A percentile compares a stretch with the other conserved stretches of the same genome.
phyloP scores from a whole-genome alignment of 73 alveolate species.

The Tetrahymena malaccensis region DNA sequence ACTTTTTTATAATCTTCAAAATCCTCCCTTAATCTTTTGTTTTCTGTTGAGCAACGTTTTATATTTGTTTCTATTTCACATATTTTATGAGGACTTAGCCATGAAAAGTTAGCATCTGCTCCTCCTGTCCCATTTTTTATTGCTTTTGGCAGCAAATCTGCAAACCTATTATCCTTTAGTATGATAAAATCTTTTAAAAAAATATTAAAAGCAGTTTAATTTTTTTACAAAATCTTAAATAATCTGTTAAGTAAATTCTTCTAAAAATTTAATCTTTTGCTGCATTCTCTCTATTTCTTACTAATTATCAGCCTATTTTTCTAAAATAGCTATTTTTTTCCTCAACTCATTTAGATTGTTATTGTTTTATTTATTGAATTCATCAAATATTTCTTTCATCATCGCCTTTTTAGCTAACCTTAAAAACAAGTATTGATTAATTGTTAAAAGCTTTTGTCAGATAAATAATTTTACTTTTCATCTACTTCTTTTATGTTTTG shows the following conservation, averaged over 20 bases:
- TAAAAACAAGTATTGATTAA: no score
- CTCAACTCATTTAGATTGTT: background rate
- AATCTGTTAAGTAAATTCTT: background rate
- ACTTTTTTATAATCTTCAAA: background rate
- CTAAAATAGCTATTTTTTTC: background rate
- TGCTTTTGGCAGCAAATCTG: background rate
- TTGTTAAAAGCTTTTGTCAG: background rate
- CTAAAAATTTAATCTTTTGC: background rate
- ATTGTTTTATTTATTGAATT: background rate
- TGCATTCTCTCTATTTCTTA: background rate
- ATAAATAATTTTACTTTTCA: background rate
- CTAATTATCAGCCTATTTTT: background rate
- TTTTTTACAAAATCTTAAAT: background rate
- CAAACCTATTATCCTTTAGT: background rate
- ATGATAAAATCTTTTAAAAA: background rate
- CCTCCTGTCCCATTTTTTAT: background rate
- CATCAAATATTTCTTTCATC: background rate
- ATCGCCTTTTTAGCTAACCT: background rate
- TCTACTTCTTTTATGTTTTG: background rate
- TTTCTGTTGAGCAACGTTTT: background rate
- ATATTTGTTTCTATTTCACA: background rate
- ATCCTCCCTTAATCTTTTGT: background rate
- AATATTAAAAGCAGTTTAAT: background rate
- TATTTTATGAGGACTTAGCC: background rate
- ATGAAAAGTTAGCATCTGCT: background rate